Evolutionary conservation across 257 asterid genomes (phyloP).

Genomic region (Solanum habrochaites): DNA sequence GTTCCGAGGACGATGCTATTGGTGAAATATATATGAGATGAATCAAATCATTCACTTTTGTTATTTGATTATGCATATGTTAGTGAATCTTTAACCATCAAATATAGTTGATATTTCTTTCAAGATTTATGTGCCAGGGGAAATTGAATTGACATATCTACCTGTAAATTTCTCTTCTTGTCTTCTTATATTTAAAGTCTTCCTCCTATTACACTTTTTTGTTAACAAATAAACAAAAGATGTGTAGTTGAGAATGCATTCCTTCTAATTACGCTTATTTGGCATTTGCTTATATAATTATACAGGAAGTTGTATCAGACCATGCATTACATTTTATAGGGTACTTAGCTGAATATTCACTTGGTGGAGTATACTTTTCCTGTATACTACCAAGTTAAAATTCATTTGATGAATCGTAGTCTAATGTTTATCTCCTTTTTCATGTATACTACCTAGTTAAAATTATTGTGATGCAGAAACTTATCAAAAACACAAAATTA

Average conservation of each 20-base stretch:
- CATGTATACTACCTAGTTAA: background rate
- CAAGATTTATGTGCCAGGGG: background rate
- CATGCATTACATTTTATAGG: background rate
- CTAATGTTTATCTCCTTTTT: background rate
- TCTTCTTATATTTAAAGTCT: background rate
- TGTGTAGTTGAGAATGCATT: background rate
- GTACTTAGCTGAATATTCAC: background rate
- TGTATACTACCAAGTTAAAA: background rate
- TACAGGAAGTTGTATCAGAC: background rate
- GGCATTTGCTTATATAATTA: background rate
- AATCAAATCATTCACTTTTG: background rate
- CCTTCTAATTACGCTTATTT: background rate
- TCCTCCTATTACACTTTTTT: background rate
- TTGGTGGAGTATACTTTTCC: background rate
- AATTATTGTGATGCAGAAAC: background rate
- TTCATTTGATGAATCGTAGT: background rate
- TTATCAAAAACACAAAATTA: background rate
- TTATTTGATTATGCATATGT: background rate
- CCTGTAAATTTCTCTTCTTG: background rate
- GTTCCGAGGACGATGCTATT: background rate
- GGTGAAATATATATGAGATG: background rate
- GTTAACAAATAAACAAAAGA: background rate
- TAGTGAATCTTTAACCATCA: background rate
- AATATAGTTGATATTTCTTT: background rate
- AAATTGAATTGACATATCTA: background rate